phyloP scores from a whole-genome alignment of 176 grass and related monocot genomes.

The Triticum monococcum region DNA sequence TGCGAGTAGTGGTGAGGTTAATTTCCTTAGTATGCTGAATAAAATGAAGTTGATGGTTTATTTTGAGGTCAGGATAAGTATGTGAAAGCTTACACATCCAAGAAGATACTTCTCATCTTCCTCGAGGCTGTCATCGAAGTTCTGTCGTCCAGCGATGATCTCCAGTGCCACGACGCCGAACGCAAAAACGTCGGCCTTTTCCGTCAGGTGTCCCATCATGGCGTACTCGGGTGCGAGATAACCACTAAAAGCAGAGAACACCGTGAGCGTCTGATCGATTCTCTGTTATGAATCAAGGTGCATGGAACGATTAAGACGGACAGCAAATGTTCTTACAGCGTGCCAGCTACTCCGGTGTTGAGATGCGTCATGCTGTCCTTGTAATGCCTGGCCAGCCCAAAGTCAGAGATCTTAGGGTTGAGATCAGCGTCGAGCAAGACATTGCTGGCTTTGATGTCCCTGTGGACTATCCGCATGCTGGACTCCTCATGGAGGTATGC shows the following conservation, averaged over 20 bases:
- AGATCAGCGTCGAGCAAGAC: too few relatives aligned
- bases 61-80: not conserved
- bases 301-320: not conserved
- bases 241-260: too few relatives aligned
- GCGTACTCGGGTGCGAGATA: too few relatives aligned
- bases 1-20: not conserved
- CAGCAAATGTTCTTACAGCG: constrained; percentile 46
- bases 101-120: not conserved
- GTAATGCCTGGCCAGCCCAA: constrained; percentile 67
- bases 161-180: too few relatives aligned
- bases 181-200: too few relatives aligned
- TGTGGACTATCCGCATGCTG: constrained; percentile 46
- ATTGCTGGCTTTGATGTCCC: constrained; percentile 32
- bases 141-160: not conserved
- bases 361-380: constrained; percentile 56
- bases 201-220: too few relatives aligned
- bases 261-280: too few relatives aligned
- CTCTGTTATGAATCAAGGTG: not conserved
- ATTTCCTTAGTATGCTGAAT: not conserved
- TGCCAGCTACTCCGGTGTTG: constrained; percentile 53
- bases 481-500: constrained; percentile 72
- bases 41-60: not conserved
- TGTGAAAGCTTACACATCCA: not conserved
- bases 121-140: not conserved
- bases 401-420: constrained; percentile 43